Base-by-base conservation (phyloP, 164 flowering plant species). In the Buxus sempervirens region DNA sequence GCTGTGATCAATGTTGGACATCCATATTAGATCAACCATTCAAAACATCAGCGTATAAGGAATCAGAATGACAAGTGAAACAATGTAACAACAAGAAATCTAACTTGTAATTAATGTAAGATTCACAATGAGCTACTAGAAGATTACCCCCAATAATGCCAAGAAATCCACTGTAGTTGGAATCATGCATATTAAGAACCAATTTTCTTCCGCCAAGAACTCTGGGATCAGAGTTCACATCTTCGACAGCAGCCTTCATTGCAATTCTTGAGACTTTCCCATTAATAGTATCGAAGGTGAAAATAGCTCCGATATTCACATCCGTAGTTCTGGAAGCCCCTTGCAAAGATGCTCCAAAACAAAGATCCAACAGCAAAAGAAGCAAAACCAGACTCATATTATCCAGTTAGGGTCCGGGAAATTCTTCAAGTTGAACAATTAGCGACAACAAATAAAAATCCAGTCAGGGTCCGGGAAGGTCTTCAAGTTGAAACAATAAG, bases 1-100 rank as follows among this genome's bases (percentile, higher is more conserved):
- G 76, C 81, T 78, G 76, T 9, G 4, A 63, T 10, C 20, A 58
- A 58, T 45, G 12, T 10, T 67, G 36, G 22, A 25, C 22, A 60
- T 10, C 1, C 5, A 15, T 45, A 45, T 45, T 10, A 45, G 51
- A 45, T 45, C 12, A 45, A 5, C 51, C 18, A 45, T 10, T 15
- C 14, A 45, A 45, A 10, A 45, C 51, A 45, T 32, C 38, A 45
- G 14, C 5, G 18, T 45, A 6, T 45, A 10, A 45, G 51, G 13
- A 45, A 45, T 10, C 51, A 45, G 12, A 15, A 45, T 15, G 18
- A 45, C 10, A 45, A 45, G 14, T 45, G 2, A 45, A 45, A 42
- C 49, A 61, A 36, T 28, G 58, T 60, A 15, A 13, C 14, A 7
- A 49, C 23, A 49, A 14, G 24, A 25, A 25, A 23, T 18, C 49